Percentiles rank a stretch among this genome's conserved stretches.
Conservation (phyloP, 257 asterid genomes). For the Voacanga thouarsii region DNA sequence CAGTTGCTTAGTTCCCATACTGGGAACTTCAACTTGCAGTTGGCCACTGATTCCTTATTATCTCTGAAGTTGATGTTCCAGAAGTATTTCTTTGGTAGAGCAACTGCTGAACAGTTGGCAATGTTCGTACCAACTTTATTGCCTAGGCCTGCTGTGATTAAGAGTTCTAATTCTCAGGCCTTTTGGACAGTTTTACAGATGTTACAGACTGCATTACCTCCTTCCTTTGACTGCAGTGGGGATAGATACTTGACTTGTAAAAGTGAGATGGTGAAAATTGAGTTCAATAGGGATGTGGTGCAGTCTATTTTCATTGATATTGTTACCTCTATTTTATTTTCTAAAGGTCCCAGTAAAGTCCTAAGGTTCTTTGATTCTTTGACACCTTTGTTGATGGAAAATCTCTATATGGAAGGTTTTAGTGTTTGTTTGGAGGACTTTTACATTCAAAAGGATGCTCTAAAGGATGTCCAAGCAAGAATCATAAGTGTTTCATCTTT, state of each 20-base stretch:
- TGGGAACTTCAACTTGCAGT: constrained; percentile 90
- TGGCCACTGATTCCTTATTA: constrained; percentile 70
- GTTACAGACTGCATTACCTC: constrained; percentile 69
- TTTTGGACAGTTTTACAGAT: constrained; percentile 85
- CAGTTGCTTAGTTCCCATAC: constrained; percentile 96
- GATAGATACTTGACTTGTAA: constrained; percentile 53
- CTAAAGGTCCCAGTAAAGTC: constrained; percentile 86
- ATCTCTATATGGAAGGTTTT: constrained; percentile 64
- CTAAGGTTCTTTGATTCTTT: constrained; percentile 63
- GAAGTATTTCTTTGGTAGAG: constrained; percentile 44
- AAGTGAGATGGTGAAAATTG: constrained; percentile 56
- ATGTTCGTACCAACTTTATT: constrained; percentile 62
- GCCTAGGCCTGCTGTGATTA: constrained; percentile 55
- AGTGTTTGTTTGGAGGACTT: constrained; percentile 76
- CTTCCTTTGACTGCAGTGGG: constrained; percentile 60
- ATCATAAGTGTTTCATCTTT: constrained; percentile 49
- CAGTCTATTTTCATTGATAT: constrained; percentile 59
- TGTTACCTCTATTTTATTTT: constrained; percentile 71
- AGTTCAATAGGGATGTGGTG: constrained; percentile 54
- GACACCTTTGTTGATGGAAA: constrained; percentile 85
- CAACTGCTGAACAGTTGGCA: constrained; percentile 70
- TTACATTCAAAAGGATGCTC: constrained; percentile 48
- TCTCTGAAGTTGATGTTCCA: constrained; percentile 65
- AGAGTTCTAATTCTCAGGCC: constrained; percentile 48
- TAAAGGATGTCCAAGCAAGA: constrained; percentile 43